These are phyloP conservation scores for Trapa bicornis DNA, from an alignment of 345 rosid genomes.

Conservation along the genomic window DNA sequence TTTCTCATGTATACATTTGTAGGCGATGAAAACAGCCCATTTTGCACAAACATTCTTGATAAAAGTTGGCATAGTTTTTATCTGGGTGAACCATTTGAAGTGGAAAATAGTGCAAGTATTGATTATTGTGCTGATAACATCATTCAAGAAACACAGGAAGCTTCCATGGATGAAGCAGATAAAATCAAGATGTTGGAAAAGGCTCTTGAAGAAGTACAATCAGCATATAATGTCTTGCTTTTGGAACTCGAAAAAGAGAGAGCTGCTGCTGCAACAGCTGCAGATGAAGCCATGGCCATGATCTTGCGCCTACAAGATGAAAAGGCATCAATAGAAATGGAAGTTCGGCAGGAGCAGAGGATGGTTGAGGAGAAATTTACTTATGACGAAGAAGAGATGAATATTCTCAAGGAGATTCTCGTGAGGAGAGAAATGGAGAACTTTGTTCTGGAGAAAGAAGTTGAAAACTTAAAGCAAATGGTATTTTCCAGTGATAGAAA, in stretches of 20 bases:
- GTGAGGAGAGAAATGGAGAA: conserved; percentile 64
- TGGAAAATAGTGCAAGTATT: conserved; percentile 10
- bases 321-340: conserved; percentile 76
- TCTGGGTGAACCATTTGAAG: conserved; percentile 14
- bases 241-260: conserved; percentile 75
- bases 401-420: conserved; percentile 70
- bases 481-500: conserved; percentile 23
- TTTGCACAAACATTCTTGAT: conserved; percentile 15
- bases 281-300: conserved; percentile 96
- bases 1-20: neutral
- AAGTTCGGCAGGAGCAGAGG: conserved; percentile 70
- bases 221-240: conserved; percentile 31
- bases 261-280: conserved; percentile 67
- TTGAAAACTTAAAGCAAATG: conserved; percentile 51
- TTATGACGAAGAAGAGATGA: conserved; percentile 79
- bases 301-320: conserved; percentile 67
- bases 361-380: conserved; percentile 80
- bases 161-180: conserved; percentile 15
- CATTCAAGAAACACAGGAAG: conserved; percentile 8
- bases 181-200: conserved; percentile 33
- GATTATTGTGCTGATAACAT: conserved; percentile 15
- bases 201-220: conserved; percentile 42
- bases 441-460: conserved; percentile 67
- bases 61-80: conserved; percentile 15
- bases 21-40: conserved; percentile 21